Evolutionary conservation across 2,329 filamentous ascomycete species (phyloP), one percentile per base, ranked within the genome.

Genomic region (Alternaria conjuncta): DNA sequence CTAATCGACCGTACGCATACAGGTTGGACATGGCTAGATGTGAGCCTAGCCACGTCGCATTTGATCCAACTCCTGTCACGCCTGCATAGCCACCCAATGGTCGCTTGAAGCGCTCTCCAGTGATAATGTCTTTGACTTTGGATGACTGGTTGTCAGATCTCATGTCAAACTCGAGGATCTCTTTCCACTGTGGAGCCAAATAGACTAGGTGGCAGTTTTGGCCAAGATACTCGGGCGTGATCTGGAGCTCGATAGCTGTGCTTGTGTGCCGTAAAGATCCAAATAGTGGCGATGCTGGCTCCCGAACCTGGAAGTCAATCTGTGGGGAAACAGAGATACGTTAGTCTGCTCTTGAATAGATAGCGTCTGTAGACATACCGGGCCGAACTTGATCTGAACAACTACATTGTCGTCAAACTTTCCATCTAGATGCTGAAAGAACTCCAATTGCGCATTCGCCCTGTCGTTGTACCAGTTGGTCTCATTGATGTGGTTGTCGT

Each of bases 221-320:
- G 0, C 90, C 90, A 0, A 92, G 83, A 68, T 92, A 92, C 71
- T 92, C 90, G 70, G 91, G 90, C 0, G 86, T 84, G 18, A 92
- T 84, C 72, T 92, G 85, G 2, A 92, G 81, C 75, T 92, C 90
- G 41, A 92, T 87, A 0, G 88, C 87, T 4, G 76, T 80, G 49
- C 76, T 83, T 1, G 84, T 86, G 5, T 85, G 74, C 44, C 70
- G 75, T 7, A 87, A 70, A 49, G 85, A 82, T 6, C 83, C 84
- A 65, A 92, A 91, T 1, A 93, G 79, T 0, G 90, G 90, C 5
- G 87, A 90, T 1, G 84, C 79, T 1, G 90, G 87, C 74, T 92
- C 90, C 36, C 90, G 86, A 11, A 92, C 88, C 71, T 92, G 90
- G 76, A 92, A 92, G 72, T 92, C 90, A 63, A 92, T 92, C 0